Evolutionary conservation across 345 rosid genomes (phyloP).

Genomic region (Crucihimalaya himalaica): DNA sequence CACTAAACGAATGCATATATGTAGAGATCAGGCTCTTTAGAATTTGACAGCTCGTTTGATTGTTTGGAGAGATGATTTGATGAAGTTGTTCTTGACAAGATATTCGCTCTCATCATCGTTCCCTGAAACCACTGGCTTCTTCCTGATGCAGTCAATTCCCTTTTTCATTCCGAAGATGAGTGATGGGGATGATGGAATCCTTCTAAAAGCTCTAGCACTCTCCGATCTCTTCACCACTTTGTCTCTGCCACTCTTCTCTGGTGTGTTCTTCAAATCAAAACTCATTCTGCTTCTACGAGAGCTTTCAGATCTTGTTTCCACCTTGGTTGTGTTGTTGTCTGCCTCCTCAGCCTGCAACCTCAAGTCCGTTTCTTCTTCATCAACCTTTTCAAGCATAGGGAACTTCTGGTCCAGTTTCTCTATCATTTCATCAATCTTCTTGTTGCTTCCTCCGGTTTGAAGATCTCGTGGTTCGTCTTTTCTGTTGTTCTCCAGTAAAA

Average conservation of each 20-base stretch:
- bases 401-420: conserved; percentile 55
- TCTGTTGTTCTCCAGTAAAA: conserved; percentile 58
- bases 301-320: conserved; percentile 35
- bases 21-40: conserved; percentile 7
- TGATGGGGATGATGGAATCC: conserved; percentile 92
- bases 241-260: conserved; percentile 50
- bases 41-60: conserved; percentile 70
- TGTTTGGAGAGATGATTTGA: conserved; percentile 70
- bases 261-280: conserved; percentile 46
- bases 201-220: conserved; percentile 75
- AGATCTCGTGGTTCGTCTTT: conserved; percentile 45
- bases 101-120: conserved; percentile 60
- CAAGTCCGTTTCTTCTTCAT: conserved; percentile 19
- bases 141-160: conserved; percentile 83
- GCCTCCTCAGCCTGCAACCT: conserved; percentile 18
- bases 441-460: conserved; percentile 37
- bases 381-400: conserved; percentile 50
- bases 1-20: conserved; percentile 15
- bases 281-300: conserved; percentile 38
- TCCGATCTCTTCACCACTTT: conserved; percentile 66
- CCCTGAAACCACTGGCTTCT: conserved; percentile 62
- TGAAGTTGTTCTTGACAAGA: conserved; percentile 61
- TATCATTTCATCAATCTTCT: conserved; percentile 55
- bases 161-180: conserved; percentile 73
- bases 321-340: conserved; percentile 23